Base-by-base conservation (phyloP, 129 eudicot species). In the Smallanthus sonchifolius region DNA sequence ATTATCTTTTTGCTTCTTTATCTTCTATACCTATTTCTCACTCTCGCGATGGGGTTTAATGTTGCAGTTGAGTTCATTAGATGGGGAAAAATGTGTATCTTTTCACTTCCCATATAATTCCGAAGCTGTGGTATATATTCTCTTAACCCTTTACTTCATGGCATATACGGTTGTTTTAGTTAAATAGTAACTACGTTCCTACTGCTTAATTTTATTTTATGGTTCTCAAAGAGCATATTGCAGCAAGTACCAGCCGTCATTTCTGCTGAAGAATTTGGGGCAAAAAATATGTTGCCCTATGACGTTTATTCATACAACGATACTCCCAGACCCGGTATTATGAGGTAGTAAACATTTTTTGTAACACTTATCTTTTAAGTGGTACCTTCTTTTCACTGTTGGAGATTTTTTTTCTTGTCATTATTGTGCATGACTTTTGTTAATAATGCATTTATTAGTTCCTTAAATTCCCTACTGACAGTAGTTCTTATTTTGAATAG, bases 241-340 rank as follows among this genome's bases (percentile, higher is more conserved):
- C 88, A 83, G 84, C 94, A 83, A 85, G 83, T 94, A 73, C 93
- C 89, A 71, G 90, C 91, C 59, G 65, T 73, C 43, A 79, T 91
- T 44, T 81, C 91, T 54, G 96, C 93, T 62, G 91, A 86, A 72
- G 96, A 88, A 78, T 71, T 78, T 47, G 92, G 97, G 60, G 84
- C 88, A 15, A 94, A 78, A 82, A 88, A 85, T 66, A 91, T 67
- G 80, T 83, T 86, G 34, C 67, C 83, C 10, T 94, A 88, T 81
- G 89, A 88, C 76, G 80, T 79, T 24, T 86, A 78, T 76, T 74
- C 89, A 39, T 88, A 88, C 78, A 83, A 70, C 54, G 89, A 82
- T 68, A 51, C 70, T 81, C 97, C 92, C 72, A 73, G 80, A 43
- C 82, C 93, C 78, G 88, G 84, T 74, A 80, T 91, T 76, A 67